These are phyloP conservation scores for Lotmaria passim DNA, from an alignment of 208 protist genomes.

Conservation along the genomic window DNA sequence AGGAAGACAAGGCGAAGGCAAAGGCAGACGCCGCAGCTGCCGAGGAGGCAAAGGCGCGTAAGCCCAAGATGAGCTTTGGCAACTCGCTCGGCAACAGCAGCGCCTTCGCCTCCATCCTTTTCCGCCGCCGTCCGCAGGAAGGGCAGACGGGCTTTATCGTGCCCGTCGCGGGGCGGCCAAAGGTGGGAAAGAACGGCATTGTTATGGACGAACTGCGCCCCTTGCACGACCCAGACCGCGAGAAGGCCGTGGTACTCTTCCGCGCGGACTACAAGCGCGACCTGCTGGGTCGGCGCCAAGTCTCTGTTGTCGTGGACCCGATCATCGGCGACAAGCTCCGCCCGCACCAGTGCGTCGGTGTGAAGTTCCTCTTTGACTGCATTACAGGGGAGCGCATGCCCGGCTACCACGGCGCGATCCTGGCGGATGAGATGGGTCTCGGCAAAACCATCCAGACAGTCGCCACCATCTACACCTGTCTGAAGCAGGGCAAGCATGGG, in stretches of 20 bases:
- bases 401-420: conserved; percentile 88
- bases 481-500: conserved; percentile 90
- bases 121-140: conserved; percentile 75
- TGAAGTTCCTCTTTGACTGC: conserved; percentile 94
- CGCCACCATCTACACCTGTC: conserved; percentile 91
- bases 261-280: conserved; percentile 92
- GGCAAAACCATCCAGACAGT: conserved; percentile 98
- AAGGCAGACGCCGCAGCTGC: conserved; percentile 62
- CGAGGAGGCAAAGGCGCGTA: conserved; percentile 45
- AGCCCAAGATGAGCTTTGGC: conserved; percentile 82
- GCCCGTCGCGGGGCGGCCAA: conserved; percentile 75
- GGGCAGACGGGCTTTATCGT: conserved; percentile 81
- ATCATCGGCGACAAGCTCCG: conserved; percentile 92
- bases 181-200: conserved; percentile 66
- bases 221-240: conserved; percentile 80
- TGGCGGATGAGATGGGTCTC: conserved; percentile 97
- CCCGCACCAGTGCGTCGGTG: conserved; percentile 88
- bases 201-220: conserved; percentile 63
- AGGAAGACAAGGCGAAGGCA: conserved; percentile 82
- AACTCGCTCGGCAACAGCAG: conserved; percentile 30
- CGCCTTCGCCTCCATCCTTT: conserved; percentile 61
- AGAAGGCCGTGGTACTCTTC: conserved; percentile 87
- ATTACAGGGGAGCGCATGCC: conserved; percentile 89
- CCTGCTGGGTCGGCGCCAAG: conserved; percentile 72
- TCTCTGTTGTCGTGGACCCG: conserved; percentile 92